phyloP scores from a whole-genome alignment of 305 asterid species.

The Nicotiana rustica region DNA sequence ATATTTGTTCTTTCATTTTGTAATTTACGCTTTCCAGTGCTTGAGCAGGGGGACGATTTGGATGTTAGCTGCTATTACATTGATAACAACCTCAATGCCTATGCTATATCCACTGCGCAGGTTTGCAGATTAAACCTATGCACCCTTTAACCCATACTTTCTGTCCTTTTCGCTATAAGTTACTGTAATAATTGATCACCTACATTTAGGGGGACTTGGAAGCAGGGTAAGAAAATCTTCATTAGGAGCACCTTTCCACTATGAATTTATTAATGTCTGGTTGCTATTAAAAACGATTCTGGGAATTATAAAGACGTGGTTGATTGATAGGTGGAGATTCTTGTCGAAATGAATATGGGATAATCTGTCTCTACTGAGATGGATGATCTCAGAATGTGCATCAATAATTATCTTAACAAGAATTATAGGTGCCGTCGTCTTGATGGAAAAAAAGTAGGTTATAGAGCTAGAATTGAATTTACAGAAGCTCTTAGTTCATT shows the following conservation, averaged over 20 bases:
- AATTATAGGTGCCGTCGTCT: too few relatives aligned
- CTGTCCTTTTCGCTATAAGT: neutral
- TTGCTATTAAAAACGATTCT: too few relatives aligned
- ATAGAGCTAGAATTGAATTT: too few relatives aligned
- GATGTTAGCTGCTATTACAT: slow-evolving; percentile 85
- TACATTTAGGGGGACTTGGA: neutral
- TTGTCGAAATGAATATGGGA: too few relatives aligned
- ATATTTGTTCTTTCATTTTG: slow-evolving; percentile 14
- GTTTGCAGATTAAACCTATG: slow-evolving; percentile 42
- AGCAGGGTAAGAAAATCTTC: slow-evolving; percentile 1
- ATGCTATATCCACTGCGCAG: slow-evolving; percentile 89
- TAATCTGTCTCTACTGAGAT: too few relatives aligned
- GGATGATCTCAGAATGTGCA: too few relatives aligned
- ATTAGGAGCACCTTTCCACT: neutral
- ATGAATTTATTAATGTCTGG: too few relatives aligned
- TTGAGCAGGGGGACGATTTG: slow-evolving; percentile 77
- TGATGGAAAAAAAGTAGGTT: too few relatives aligned
- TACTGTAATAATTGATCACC: slow-evolving; percentile 19
- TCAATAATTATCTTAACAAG: too few relatives aligned
- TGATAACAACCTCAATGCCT: slow-evolving; percentile 73
- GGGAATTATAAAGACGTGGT: too few relatives aligned
- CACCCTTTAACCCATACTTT: neutral
- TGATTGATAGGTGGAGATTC: too few relatives aligned
- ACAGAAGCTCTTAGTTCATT: too few relatives aligned
- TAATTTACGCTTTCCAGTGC: slow-evolving; percentile 31